A percentile compares a stretch with the other conserved stretches of the same genome.
Conservation (phyloP, 2,329 filamentous ascomycete species). For the Chaetomiaceae sp. region DNA sequence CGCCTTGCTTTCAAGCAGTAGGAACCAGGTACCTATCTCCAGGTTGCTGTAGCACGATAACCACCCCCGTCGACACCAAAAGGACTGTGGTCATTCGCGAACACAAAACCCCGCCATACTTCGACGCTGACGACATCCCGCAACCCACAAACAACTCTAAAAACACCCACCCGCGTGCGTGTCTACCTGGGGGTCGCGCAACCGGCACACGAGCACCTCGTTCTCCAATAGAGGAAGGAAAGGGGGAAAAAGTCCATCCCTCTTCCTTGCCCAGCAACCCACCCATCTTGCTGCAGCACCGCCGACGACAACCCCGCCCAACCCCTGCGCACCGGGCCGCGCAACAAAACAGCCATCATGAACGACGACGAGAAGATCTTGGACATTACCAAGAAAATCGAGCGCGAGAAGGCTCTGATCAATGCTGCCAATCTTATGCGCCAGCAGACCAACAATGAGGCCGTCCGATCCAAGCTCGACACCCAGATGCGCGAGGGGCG, state of each 20-base stretch:
- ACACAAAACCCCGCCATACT: constrained; percentile 31
- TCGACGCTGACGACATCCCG: constrained; percentile 29
- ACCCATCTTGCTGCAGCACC: not conserved
- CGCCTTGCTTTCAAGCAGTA: constrained; percentile 1
- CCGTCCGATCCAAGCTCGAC: constrained; percentile 84
- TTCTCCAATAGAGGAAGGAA: not conserved
- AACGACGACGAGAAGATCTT: constrained; percentile 62
- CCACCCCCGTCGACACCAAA: too few relatives aligned
- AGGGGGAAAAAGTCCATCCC: not conserved
- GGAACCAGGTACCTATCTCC: too few relatives aligned
- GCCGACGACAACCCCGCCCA: constrained; percentile 11
- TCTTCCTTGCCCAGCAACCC: too few relatives aligned
- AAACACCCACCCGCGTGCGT: not conserved
- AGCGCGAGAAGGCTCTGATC: constrained; percentile 93
- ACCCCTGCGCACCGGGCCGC: constrained; percentile 20
- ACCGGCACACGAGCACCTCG: constrained; percentile 6
- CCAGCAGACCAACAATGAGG: constrained; percentile 89
- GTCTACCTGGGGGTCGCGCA: not conserved
- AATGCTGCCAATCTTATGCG: constrained; percentile 92
- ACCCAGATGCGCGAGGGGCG: constrained; percentile 90
- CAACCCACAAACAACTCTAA: constrained; percentile 12
- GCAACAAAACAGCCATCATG: constrained; percentile 43
- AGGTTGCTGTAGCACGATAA: too few relatives aligned
- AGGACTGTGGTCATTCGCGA: constrained; percentile 24
- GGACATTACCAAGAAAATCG: constrained; percentile 94